Evolutionary conservation across 2,329 filamentous ascomycete genomes (phyloP).

Genomic region (Fusarium ambrosium): DNA sequence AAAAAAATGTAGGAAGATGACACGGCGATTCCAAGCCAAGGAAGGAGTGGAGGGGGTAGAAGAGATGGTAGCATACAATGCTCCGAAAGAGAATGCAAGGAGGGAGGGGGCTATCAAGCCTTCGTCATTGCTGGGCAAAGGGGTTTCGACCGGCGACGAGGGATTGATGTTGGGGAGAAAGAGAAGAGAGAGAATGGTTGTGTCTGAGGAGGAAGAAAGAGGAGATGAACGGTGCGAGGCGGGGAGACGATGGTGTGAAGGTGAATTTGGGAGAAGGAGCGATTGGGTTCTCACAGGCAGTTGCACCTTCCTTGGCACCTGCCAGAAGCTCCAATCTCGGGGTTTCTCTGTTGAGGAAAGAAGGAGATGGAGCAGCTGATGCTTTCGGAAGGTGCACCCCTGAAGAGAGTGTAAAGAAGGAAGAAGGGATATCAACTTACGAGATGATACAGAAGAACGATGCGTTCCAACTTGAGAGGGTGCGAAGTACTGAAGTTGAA

Average conservation of each 20-base stretch:
- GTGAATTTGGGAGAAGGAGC: conserved; percentile 10
- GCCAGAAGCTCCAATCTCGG: neutral
- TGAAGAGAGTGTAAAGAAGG: neutral
- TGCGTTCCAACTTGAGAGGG: conserved; percentile 21
- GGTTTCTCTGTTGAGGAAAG: neutral
- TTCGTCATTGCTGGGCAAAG: conserved; percentile 23
- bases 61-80: conserved; percentile 15
- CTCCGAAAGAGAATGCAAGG: conserved; percentile 24
- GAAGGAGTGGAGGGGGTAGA: conserved; percentile 13
- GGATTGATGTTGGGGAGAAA: conserved; percentile 12
- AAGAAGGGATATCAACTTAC: neutral
- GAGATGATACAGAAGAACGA: conserved; percentile 4
- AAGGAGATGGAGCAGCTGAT: neutral
- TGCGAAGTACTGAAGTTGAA: conserved; percentile 17
- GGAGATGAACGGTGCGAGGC: conserved; percentile 5
- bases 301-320: conserved; percentile 22
- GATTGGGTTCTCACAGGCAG: neutral
- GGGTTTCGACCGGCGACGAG: conserved; percentile 11
- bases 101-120: conserved; percentile 29
- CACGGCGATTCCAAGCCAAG: conserved; percentile 21
- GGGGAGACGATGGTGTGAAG: conserved; percentile 1
- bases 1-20: conserved; percentile 2
- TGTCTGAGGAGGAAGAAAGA: conserved; percentile 7
- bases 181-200: neutral
- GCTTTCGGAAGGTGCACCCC: neutral